Base-by-base conservation (phyloP, 1,139 yeast species). In the Groenewaldozyma auringiensis region DNA sequence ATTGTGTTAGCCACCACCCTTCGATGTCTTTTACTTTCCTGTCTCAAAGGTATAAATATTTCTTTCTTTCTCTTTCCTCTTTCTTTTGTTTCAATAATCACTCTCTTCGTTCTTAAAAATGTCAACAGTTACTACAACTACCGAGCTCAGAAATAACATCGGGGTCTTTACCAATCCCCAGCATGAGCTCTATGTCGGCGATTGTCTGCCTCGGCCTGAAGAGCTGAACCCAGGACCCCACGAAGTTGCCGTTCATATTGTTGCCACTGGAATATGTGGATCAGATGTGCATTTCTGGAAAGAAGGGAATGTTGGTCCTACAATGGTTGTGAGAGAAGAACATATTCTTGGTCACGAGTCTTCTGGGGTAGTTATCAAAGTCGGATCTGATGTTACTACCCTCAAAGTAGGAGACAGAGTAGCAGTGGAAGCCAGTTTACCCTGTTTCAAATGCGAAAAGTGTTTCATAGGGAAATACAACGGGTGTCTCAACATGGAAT, bases 401-500 rank as follows among this genome's bases (percentile, higher is more conserved):
- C 51, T 65, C 31, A 56, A 60, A 47, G 60, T 61, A 18, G 69
- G 69, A 8, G 69, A 66, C 48, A 53, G 64, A 20, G 72, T 68
- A 2, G 95, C 95, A 11, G 75, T 89, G 41, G 96, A 81, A 61
- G 87, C 87, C 61, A 95, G 96, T 48, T 73, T 83, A 49, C 94
- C 95, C 25, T 83, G 94, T 50, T 72, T 94, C 63, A 74, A 72
- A 60, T 79, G 89, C 50, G 78, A 80, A 45, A 84, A 74, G 56
- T 85, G 86, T 68, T 79, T 82, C 64, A 68, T 78, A 27, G 95
- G 95, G 29, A 70, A 75, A 48, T 86, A 86, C 69, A 83, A 86
- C 62, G 71, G 84, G 57, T 84, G 94, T 60, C 92, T 92, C 20
- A 76, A 79, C 50, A 84, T 87, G 92, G 74, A 70, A 18, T 87